Base-by-base conservation (phyloP, 225 moss, liverwort and hornwort genomes). In the Pleurozium schreberi region DNA sequence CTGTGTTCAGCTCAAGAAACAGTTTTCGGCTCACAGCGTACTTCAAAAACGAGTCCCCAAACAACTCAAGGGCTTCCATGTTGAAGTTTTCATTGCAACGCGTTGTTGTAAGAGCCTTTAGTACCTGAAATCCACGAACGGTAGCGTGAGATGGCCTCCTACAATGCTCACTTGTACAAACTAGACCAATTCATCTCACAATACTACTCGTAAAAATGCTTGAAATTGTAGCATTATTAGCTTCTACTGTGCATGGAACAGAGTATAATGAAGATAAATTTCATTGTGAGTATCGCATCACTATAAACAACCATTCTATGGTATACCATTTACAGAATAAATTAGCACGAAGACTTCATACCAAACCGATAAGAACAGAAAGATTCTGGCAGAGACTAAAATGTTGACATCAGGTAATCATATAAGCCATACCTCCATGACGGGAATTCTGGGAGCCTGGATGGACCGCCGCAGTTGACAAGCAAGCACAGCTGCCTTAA, bases 21-120 rank as follows among this genome's bases (percentile, higher is more conserved):
- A 99, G 92, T 76, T 92, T 95, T 70, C 95, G 91, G 87, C 96
- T 99, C 91, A 95, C 93, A 25, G 97, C 95, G 64, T 99, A 99
- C 78, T 99, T 99, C 74, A 99, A 76, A 85, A 96, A 99, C 15
- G 99, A 99, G 87, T 99, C 99, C 12, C 99, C 99, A 86, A 97
- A 94, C 86, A 96, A 92, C 91, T 99, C 99, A 36, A 99, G 89
- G 13, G 97, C 95, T 91, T 99, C 99, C 90, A 97, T 93, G 42
- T 95, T 94, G 87, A 97, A 96, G 34, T 93, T 92, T 90, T 99
- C 96, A 83, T 95, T 93, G 88, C 99, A 99, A 80, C 99, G 94
- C 45, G 94, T 92, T 57, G 99, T 96, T 75, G 99, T 96, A 53
- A 99, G 93, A 38, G 97, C 93, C 94, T 97, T 96, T 4, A 99